These are phyloP conservation scores for Lentithecium fluviatile DNA, from an alignment of 495 filamentous ascomycete species.

Conservation along the genomic window DNA sequence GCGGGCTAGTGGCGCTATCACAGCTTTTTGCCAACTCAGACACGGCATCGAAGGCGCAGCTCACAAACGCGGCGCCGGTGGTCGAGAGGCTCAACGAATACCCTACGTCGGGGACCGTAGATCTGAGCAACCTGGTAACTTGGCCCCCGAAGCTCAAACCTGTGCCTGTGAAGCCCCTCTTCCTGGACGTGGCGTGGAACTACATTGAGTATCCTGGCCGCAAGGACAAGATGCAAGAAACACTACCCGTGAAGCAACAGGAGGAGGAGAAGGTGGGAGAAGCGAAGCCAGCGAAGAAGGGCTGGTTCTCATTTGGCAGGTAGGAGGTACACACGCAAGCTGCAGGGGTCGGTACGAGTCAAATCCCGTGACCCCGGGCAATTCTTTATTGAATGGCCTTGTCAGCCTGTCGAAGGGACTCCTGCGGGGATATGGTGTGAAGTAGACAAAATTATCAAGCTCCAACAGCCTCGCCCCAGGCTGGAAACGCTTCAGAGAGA, in stretches of 20 bases:
- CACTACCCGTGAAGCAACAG: conserved; percentile 33
- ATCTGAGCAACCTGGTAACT: conserved; percentile 75
- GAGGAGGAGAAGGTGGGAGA: conserved; percentile 45
- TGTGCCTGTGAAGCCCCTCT: conserved; percentile 91
- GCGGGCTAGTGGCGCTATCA: conserved; percentile 78
- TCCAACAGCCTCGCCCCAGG: neutral
- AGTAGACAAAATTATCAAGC: neutral
- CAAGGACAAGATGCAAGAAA: conserved; percentile 28
- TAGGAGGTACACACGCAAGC: conserved; percentile 40
- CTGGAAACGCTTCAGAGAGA: conserved; percentile 5
- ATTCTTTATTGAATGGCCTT: conserved; percentile 5
- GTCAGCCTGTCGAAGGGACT: neutral
- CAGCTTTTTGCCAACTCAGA: conserved; percentile 51
- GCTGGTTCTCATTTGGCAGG: conserved; percentile 89
- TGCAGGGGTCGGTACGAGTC: neutral
- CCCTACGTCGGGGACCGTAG: conserved; percentile 54
- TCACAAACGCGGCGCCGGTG: conserved; percentile 50
- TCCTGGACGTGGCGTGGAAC: conserved; percentile 97
- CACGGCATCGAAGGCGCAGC: conserved; percentile 35
- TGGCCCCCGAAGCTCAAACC: conserved; percentile 82
- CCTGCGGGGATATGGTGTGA: neutral
- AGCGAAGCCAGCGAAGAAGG: conserved; percentile 63
- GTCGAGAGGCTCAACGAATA: conserved; percentile 74
- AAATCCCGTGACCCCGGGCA: neutral
- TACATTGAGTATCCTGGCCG: conserved; percentile 89